A percentile compares a stretch with the other conserved stretches of the same genome.
Conservation (phyloP, 2,329 filamentous ascomycete species). For the Paecilomyces formosus region DNA sequence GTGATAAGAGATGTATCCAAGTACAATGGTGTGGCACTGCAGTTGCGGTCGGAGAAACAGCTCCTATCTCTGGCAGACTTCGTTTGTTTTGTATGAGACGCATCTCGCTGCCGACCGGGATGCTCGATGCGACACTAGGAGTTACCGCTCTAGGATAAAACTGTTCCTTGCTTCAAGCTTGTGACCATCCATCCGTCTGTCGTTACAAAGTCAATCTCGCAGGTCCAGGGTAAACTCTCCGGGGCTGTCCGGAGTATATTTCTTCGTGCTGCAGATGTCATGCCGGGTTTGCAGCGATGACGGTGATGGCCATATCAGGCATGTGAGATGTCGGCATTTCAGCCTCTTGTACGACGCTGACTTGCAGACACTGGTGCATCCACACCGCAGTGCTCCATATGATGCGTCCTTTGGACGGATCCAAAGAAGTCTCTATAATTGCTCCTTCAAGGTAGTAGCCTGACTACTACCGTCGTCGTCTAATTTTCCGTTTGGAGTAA, state of each 20-base stretch:
- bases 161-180: neutral
- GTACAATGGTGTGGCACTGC: neutral
- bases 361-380: neutral
- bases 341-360: neutral
- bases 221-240: neutral
- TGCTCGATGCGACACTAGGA: neutral
- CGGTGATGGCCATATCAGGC: neutral
- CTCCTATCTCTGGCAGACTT: neutral
- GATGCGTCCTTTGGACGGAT: neutral
- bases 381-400: neutral
- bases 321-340: neutral
- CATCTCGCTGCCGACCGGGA: neutral
- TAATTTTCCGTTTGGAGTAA: neutral
- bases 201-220: neutral
- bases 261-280: neutral
- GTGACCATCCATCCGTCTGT: neutral
- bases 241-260: neutral
- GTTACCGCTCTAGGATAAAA: neutral
- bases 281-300: neutral
- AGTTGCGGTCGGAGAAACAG: neutral
- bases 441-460: neutral
- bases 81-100: neutral
- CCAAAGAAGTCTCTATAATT: neutral
- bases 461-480: neutral
- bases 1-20: neutral